These are phyloP conservation scores for Saturnispora bothae DNA, from an alignment of 805 yeast genomes.

Conservation along the genomic window DNA sequence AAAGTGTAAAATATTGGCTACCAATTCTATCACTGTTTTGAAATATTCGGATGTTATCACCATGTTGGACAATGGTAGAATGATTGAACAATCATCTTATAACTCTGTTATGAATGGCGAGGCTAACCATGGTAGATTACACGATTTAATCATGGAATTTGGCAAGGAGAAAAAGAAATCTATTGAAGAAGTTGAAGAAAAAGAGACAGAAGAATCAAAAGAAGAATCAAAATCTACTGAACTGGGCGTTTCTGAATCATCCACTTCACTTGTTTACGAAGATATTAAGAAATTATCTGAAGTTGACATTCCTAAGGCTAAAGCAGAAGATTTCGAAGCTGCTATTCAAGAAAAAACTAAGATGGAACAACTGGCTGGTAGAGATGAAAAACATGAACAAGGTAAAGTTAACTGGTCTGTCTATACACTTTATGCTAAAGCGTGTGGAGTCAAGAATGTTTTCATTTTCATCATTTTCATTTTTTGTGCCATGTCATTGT, in stretches of 20 bases:
- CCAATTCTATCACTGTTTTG: slow-evolving; percentile 47
- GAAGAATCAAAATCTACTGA: slow-evolving; percentile 5
- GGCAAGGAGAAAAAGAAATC: slow-evolving; percentile 35
- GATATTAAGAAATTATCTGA: slow-evolving; percentile 23
- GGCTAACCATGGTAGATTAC: slow-evolving; percentile 15
- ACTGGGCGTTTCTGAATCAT: slow-evolving; percentile 13
- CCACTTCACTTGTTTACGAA: slow-evolving; percentile 20
- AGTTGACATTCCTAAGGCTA: slow-evolving; percentile 50
- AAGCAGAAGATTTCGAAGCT: slow-evolving; percentile 35
- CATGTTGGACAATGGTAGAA: slow-evolving; percentile 50
- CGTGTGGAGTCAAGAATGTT: slow-evolving; percentile 70
- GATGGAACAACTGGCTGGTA: slow-evolving; percentile 31
- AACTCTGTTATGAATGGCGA: slow-evolving; percentile 30
- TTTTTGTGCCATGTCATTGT: slow-evolving; percentile 45
- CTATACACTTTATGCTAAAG: slow-evolving; percentile 72
- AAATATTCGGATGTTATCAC: slow-evolving; percentile 50
- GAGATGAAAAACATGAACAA: slow-evolving; percentile 77
- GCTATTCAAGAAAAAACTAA: slow-evolving; percentile 27
- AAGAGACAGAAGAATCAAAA: neutral
- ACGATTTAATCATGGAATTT: slow-evolving; percentile 38
- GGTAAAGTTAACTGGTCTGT: slow-evolving; percentile 90
- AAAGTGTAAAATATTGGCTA: slow-evolving; percentile 47
- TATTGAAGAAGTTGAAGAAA: slow-evolving; percentile 10
- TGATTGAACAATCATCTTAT: slow-evolving; percentile 57
- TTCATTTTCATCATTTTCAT: slow-evolving; percentile 44